Evolutionary conservation across 2,329 filamentous ascomycete species (phyloP).

Genomic region (Tolypocladium nubicola): DNA sequence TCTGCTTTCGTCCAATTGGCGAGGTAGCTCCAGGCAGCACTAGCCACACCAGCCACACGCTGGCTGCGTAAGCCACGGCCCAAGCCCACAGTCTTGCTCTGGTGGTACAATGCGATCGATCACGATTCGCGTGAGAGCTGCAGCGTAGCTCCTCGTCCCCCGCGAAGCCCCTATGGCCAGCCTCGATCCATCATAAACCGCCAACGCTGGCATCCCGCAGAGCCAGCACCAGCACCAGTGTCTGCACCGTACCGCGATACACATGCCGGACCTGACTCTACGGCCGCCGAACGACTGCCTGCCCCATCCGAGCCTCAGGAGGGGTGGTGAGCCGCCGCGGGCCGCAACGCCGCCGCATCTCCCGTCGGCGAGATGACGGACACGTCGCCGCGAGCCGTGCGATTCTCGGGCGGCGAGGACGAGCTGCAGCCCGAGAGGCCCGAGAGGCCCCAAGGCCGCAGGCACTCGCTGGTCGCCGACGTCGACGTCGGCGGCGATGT

Average conservation of each 20-base stretch:
- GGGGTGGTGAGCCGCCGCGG: not conserved
- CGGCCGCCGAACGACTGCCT: not conserved
- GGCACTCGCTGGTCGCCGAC: slow-evolving; percentile 14
- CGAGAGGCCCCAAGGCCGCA: slow-evolving; percentile 30
- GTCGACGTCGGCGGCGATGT: slow-evolving; percentile 9
- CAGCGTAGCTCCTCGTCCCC: not conserved
- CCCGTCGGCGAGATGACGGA: slow-evolving; percentile 26
- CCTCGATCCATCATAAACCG: not conserved
- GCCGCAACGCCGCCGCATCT: not conserved
- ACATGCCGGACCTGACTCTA: not conserved
- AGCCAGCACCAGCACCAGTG: not conserved
- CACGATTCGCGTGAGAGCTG: not conserved
- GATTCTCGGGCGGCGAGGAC: slow-evolving; percentile 42
- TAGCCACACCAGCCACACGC: not conserved
- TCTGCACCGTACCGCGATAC: not conserved
- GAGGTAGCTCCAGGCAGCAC: not conserved
- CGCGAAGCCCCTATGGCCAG: not conserved
- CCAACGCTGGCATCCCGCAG: not conserved
- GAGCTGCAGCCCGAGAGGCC: slow-evolving; percentile 29
- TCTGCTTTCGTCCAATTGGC: not conserved
- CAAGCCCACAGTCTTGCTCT: not conserved
- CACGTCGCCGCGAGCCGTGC: slow-evolving; percentile 43
- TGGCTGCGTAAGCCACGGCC: not conserved
- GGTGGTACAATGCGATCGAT: not conserved
- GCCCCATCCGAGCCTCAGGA: not conserved